phyloP scores from a whole-genome alignment of 805 yeast genomes.

The Schwanniomyces pseudopolymorphus region DNA sequence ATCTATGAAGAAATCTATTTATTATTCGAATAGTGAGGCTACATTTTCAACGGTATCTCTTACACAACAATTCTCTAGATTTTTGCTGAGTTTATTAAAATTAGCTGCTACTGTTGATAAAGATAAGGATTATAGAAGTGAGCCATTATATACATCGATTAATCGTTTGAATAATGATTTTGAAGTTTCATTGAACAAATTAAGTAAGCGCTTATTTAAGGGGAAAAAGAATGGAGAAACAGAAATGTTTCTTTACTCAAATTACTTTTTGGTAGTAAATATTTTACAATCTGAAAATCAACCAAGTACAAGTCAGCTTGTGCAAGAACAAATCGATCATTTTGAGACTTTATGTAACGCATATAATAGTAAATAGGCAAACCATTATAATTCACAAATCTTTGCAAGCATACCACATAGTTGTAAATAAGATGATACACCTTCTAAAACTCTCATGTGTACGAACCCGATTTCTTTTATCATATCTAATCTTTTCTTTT shows the following conservation, averaged over 20 bases:
- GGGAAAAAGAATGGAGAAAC: conserved; percentile 43
- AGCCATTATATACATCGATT: conserved; percentile 73
- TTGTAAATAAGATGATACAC: conserved; percentile 85
- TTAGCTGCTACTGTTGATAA: conserved; percentile 35
- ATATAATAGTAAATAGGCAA: conserved; percentile 19
- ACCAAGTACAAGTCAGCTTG: conserved; percentile 18
- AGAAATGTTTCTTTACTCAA: conserved; percentile 74
- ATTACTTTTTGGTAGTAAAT: conserved; percentile 62
- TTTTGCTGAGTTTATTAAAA: conserved; percentile 67
- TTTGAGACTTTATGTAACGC: conserved; percentile 41
- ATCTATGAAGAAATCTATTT: conserved; percentile 55
- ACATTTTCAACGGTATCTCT: conserved; percentile 50
- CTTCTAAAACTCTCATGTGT: conserved; percentile 91
- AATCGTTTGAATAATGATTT: conserved; percentile 73
- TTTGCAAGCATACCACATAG: conserved; percentile 79
- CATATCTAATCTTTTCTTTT: conserved; percentile 67
- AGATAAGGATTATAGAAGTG: conserved; percentile 41
- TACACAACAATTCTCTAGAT: conserved; percentile 77
- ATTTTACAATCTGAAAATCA: conserved; percentile 45
- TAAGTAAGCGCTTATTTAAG: conserved; percentile 47
- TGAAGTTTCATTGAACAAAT: conserved; percentile 73
- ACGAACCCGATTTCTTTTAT: conserved; percentile 86
- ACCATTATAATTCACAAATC: conserved; percentile 29
- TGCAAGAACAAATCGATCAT: conserved; percentile 38
- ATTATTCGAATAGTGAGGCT: conserved; percentile 23